These are phyloP conservation scores for Pythium coloratum DNA, from an alignment of 352 stramenopile species.

Conservation along the genomic window DNA sequence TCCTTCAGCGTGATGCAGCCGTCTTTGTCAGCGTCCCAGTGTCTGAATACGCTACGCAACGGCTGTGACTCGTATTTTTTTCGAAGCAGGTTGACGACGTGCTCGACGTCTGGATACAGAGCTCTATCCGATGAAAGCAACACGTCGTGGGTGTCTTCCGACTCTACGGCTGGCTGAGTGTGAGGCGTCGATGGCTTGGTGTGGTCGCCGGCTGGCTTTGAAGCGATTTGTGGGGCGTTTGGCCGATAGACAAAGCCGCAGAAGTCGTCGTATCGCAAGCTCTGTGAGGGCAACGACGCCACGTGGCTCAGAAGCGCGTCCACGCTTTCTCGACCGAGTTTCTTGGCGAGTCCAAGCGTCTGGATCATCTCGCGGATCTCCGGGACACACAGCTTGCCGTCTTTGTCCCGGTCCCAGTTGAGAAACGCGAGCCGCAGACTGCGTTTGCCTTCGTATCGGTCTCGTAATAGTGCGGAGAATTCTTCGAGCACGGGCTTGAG, in stretches of 20 bases:
- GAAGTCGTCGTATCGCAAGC: constrained; percentile 53
- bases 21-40: constrained; percentile 64
- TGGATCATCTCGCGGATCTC: constrained; percentile 53
- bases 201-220: background rate
- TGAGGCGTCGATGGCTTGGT: background rate
- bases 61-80: constrained; percentile 47
- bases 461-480: constrained; percentile 43
- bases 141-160: constrained; percentile 12
- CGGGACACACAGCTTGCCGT: constrained; percentile 36
- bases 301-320: constrained; percentile 44
- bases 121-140: constrained; percentile 16
- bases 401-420: constrained; percentile 60
- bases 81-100: constrained; percentile 44
- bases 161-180: background rate
- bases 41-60: constrained; percentile 50
- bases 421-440: constrained; percentile 54
- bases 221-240: no score
- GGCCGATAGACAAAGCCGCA: constrained; percentile 35
- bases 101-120: constrained; percentile 35
- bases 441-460: constrained; percentile 63
- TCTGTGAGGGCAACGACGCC: constrained; percentile 28
- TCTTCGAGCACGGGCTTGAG: constrained; percentile 28
- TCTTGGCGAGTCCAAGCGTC: constrained; percentile 36
- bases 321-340: constrained; percentile 39
- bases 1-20: constrained; percentile 45